A percentile compares a stretch with the other conserved stretches of the same genome.
Evolutionary conservation across 371 early-diverging fungal species (phyloP).

Genomic region (Mortierella sp.): DNA sequence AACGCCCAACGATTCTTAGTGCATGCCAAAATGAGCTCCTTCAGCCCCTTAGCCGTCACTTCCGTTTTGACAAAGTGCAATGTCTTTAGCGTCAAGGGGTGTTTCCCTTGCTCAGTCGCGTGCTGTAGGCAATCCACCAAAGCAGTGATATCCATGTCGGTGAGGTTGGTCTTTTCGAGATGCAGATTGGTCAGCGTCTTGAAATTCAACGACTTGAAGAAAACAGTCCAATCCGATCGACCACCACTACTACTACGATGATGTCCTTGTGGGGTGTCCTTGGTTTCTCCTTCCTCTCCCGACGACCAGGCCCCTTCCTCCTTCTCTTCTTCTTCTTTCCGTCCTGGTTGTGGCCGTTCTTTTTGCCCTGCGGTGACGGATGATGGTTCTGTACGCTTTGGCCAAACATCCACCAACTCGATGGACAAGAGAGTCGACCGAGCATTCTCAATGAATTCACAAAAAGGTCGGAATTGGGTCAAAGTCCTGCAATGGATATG

Average conservation of each 20-base stretch:
- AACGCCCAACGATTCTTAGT: neutral
- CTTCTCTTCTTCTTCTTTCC: neutral
- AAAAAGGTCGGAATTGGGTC: too few relatives aligned
- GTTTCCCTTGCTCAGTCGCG: neutral
- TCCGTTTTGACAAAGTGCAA: conserved; percentile 3
- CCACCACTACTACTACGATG: too few relatives aligned
- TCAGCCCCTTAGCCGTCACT: neutral
- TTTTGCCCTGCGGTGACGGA: too few relatives aligned
- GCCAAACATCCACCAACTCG: too few relatives aligned
- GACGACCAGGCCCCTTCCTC: neutral
- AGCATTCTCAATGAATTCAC: too few relatives aligned
- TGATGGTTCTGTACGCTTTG: too few relatives aligned
- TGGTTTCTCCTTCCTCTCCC: neutral
- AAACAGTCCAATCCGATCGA: neutral
- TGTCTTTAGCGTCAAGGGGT: neutral
- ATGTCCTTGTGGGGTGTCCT: too few relatives aligned
- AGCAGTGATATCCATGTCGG: neutral
- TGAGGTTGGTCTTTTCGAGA: neutral
- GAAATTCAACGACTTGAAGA: conserved; percentile 2
- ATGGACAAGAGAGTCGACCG: too few relatives aligned
- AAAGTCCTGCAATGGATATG: neutral
- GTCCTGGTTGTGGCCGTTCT: too few relatives aligned
- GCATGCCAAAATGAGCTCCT: neutral
- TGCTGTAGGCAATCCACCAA: neutral
- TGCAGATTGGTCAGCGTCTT: neutral